Evolutionary conservation across 1,284 basidiomycete genomes (phyloP).

Genomic region (Rhizoctonia solani): DNA sequence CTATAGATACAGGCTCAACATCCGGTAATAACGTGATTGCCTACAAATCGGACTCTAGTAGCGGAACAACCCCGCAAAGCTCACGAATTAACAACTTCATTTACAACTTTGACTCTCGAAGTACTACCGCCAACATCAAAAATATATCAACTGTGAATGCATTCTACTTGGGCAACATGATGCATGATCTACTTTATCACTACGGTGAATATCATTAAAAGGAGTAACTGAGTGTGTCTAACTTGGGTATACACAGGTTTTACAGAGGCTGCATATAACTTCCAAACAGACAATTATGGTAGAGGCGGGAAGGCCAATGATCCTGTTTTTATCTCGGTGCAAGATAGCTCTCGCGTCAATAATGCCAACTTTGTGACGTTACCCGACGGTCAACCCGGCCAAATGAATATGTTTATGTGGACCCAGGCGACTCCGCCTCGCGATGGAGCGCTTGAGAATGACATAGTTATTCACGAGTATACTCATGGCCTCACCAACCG

Average conservation of each 20-base stretch:
- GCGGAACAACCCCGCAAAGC: background rate
- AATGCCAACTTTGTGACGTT: slow-evolving; percentile 36
- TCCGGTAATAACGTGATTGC: slow-evolving; percentile 36
- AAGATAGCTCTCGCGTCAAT: slow-evolving; percentile 30
- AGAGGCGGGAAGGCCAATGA: slow-evolving; percentile 35
- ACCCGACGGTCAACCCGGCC: slow-evolving; percentile 27
- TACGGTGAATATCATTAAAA: background rate
- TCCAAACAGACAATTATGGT: slow-evolving; percentile 23
- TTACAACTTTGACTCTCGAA: slow-evolving; percentile 47
- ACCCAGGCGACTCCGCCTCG: slow-evolving; percentile 28
- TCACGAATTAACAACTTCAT: slow-evolving; percentile 48
- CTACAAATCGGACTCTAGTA: slow-evolving; percentile 43
- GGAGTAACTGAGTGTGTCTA: background rate
- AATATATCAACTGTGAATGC: slow-evolving; percentile 56
- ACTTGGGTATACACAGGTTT: slow-evolving; percentile 49
- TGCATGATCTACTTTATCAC: slow-evolving; percentile 51
- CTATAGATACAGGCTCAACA: background rate
- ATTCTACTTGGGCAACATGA: slow-evolving; percentile 56
- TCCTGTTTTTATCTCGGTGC: slow-evolving; percentile 31
- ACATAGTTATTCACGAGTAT: slow-evolving; percentile 32
- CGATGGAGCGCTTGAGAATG: slow-evolving; percentile 33
- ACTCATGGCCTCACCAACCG: slow-evolving; percentile 30
- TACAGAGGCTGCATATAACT: slow-evolving; percentile 46
- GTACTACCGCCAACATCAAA: slow-evolving; percentile 48
- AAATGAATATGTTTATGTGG: slow-evolving; percentile 33